phyloP scores from a whole-genome alignment of 164 flowering plant species.

The Warburgia ugandensis region DNA sequence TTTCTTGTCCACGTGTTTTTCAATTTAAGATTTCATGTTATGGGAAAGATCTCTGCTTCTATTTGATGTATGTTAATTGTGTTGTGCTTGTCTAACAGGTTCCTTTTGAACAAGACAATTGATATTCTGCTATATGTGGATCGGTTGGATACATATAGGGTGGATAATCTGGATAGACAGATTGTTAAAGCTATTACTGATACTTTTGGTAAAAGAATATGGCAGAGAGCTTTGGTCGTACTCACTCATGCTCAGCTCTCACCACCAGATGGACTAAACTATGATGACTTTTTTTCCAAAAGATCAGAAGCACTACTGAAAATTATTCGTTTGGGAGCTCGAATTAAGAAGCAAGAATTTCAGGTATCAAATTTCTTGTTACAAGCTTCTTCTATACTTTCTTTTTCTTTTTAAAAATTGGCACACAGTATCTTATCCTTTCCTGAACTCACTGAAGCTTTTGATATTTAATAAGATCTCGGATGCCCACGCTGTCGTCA shows the following conservation, averaged over 20 bases:
- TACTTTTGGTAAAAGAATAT: constrained; percentile 83
- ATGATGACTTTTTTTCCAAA: constrained; percentile 63
- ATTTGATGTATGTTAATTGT: background rate
- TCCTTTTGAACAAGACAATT: constrained; percentile 85
- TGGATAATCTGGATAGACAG: constrained; percentile 87
- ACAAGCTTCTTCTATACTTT: background rate
- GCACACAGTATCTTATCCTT: background rate
- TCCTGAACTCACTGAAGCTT: too few relatives aligned
- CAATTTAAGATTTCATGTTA: background rate
- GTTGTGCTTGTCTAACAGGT: constrained; percentile 44
- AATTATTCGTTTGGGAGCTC: constrained; percentile 57
- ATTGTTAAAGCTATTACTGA: constrained; percentile 74
- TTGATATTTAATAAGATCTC: too few relatives aligned
- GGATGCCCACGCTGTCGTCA: too few relatives aligned
- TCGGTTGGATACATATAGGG: constrained; percentile 89
- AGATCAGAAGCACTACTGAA: constrained; percentile 80
- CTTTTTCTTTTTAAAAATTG: too few relatives aligned
- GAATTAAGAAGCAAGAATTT: constrained; percentile 40
- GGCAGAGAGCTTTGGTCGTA: constrained; percentile 73
- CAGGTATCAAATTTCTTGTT: constrained; percentile 26
- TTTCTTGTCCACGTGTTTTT: too few relatives aligned
- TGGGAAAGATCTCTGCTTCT: background rate
- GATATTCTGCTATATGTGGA: constrained; percentile 94
- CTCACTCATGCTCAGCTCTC: constrained; percentile 94
- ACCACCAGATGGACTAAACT: constrained; percentile 85